phyloP scores from a whole-genome alignment of 495 filamentous ascomycete genomes.

The Aspergillus diversus region DNA sequence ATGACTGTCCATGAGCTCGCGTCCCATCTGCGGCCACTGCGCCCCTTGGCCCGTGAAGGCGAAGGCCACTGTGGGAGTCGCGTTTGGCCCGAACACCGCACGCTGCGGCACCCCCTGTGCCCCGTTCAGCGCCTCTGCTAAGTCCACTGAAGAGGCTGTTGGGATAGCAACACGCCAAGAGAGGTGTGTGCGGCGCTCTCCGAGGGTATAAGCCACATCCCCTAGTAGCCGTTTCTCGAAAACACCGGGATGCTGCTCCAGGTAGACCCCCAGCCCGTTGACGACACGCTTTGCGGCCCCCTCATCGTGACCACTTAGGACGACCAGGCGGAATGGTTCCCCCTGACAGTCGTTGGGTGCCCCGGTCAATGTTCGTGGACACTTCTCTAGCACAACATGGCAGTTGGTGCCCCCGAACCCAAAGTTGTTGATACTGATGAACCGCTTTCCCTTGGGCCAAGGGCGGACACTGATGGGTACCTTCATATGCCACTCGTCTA shows the following conservation, averaged over 20 bases:
- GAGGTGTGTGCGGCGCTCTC: not conserved
- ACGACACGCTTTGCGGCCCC: not conserved
- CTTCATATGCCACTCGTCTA: slow-evolving; percentile 3
- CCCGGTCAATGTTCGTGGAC: slow-evolving; percentile 21
- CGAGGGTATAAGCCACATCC: not conserved
- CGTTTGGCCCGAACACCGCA: not conserved
- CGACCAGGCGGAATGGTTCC: not conserved
- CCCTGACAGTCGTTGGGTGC: not conserved
- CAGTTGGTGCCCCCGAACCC: slow-evolving; percentile 39
- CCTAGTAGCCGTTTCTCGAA: not conserved
- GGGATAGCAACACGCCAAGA: not conserved
- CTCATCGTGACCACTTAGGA: not conserved
- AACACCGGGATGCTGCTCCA: not conserved
- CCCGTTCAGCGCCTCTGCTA: too few relatives aligned
- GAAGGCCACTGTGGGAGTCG: not conserved
- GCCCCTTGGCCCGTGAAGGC: not conserved
- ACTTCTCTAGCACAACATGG: slow-evolving; percentile 38
- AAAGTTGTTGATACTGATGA: slow-evolving; percentile 38
- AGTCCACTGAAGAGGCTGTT: too few relatives aligned
- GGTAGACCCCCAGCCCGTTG: not conserved
- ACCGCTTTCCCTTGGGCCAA: slow-evolving; percentile 24
- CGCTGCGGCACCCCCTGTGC: too few relatives aligned
- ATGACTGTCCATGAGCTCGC: not conserved
- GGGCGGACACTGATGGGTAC: slow-evolving; percentile 2
- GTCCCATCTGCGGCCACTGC: slow-evolving; percentile 1